Conservation (phyloP, 129 eudicot species). For the Flaveria brownii region DNA sequence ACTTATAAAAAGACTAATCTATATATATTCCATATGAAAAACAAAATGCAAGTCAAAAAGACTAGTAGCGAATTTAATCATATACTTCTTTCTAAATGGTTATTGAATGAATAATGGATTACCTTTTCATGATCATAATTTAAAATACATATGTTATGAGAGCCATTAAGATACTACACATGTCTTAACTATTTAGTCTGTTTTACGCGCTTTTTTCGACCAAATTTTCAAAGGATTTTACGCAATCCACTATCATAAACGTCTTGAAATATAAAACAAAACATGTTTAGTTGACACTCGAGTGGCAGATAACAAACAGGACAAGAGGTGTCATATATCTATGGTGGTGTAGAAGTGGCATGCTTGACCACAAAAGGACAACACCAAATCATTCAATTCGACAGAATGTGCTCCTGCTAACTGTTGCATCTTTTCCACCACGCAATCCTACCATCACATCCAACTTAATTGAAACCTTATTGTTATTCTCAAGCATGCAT, state of each 20-base stretch:
- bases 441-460: conserved; percentile 28
- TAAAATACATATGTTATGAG: background rate
- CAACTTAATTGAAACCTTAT: background rate
- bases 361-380: conserved; percentile 42
- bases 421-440: conserved; percentile 37
- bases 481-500: conserved; percentile 16
- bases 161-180: background rate
- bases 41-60: too few species aligned
- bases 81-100: too few species aligned
- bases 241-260: background rate
- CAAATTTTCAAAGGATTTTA: background rate
- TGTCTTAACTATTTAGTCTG: background rate
- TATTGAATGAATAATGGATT: too few species aligned
- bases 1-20: too few species aligned
- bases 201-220: background rate
- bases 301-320: background rate
- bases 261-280: background rate
- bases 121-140: too few species aligned
- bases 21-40: too few species aligned
- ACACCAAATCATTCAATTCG: conserved; percentile 16
- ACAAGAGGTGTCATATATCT: background rate
- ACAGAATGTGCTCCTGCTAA: conserved; percentile 22
- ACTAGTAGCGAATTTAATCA: too few species aligned
- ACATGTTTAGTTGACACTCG: background rate
- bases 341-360: conserved; percentile 20